A percentile compares a stretch with the other conserved stretches of the same genome.
These are phyloP conservation scores for Ophiostoma sp. DNA, from an alignment of 2,329 filamentous ascomycete species.

Conservation along the genomic window DNA sequence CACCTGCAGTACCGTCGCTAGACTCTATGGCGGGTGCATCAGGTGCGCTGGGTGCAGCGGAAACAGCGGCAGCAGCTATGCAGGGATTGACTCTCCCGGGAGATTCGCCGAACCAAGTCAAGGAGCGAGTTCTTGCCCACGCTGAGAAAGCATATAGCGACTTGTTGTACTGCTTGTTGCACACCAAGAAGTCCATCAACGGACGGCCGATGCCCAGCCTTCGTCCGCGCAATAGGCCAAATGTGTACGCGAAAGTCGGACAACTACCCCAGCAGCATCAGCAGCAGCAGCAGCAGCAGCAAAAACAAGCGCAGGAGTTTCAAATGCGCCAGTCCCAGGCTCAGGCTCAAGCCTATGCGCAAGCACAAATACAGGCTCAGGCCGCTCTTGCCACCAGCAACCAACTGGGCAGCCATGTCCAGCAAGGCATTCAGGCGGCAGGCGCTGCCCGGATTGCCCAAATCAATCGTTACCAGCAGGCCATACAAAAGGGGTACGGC, in stretches of 20 bases:
- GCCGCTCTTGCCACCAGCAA: conserved; percentile 14
- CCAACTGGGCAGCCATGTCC: conserved; percentile 15
- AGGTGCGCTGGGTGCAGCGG: not conserved
- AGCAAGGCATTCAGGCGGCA: not conserved
- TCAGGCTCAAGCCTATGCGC: conserved; percentile 13
- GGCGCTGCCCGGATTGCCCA: conserved; percentile 25
- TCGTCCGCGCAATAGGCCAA: conserved; percentile 43
- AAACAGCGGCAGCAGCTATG: not conserved
- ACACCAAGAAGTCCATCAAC: conserved; percentile 48
- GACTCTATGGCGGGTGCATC: not conserved
- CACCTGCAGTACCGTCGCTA: conserved; percentile 30
- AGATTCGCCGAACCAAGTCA: conserved; percentile 45
- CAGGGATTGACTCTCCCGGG: conserved; percentile 16
- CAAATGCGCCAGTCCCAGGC: conserved; percentile 1
- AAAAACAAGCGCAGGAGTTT: conserved; percentile 13
- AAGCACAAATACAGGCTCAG: conserved; percentile 7
- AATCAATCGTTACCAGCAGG: conserved; percentile 20
- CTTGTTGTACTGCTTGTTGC: conserved; percentile 60
- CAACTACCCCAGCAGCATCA: conserved; percentile 32
- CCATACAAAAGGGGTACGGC: conserved; percentile 25
- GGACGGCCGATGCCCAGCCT: conserved; percentile 37
- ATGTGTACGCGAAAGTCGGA: conserved; percentile 52
- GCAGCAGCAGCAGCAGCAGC: conserved; percentile 17
- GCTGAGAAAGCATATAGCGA: conserved; percentile 71
- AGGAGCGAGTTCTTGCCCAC: conserved; percentile 62